These are phyloP conservation scores for Bertia moriformis DNA, from an alignment of 2,329 filamentous ascomycete species.

Conservation along the genomic window DNA sequence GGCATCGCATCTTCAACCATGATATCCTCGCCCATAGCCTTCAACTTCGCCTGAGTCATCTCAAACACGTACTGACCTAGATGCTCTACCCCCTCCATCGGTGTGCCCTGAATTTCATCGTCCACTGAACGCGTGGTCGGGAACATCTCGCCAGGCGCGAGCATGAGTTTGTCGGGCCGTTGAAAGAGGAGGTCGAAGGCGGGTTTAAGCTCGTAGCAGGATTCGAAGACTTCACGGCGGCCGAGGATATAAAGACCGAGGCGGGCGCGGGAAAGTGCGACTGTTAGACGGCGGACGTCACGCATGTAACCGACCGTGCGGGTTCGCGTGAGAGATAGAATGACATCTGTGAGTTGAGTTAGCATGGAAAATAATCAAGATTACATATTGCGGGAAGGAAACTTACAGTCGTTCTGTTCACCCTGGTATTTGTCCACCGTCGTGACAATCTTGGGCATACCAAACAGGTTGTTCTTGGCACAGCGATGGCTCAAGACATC, in stretches of 20 bases:
- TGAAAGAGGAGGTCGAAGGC: conserved; percentile 69
- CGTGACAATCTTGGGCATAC: conserved; percentile 73
- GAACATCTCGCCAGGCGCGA: conserved; percentile 79
- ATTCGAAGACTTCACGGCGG: conserved; percentile 74
- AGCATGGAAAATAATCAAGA: conserved; percentile 1
- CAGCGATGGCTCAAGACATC: conserved; percentile 79
- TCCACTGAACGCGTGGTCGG: conserved; percentile 42
- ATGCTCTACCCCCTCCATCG: conserved; percentile 87
- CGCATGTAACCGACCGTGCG: conserved; percentile 81
- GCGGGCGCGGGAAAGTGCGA: conserved; percentile 81
- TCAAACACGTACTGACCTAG: conserved; percentile 91
- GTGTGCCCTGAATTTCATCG: conserved; percentile 32
- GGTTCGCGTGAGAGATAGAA: conserved; percentile 82
- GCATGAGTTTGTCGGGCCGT: conserved; percentile 65
- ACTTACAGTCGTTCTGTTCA: conserved; percentile 95
- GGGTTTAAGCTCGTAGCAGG: conserved; percentile 72
- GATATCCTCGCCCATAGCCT: conserved; percentile 26
- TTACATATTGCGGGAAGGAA: not conserved
- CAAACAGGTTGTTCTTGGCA: conserved; percentile 70
- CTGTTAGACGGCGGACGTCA: conserved; percentile 83
- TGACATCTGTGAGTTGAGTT: conserved; percentile 50
- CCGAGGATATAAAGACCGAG: conserved; percentile 87
- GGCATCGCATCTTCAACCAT: conserved; percentile 8
- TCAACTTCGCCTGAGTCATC: conserved; percentile 61
- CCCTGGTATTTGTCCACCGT: conserved; percentile 99